A percentile compares a stretch with the other conserved stretches of the same genome.
Conservation (phyloP, 1,284 basidiomycete species). For the Ganoderma multipileum region DNA sequence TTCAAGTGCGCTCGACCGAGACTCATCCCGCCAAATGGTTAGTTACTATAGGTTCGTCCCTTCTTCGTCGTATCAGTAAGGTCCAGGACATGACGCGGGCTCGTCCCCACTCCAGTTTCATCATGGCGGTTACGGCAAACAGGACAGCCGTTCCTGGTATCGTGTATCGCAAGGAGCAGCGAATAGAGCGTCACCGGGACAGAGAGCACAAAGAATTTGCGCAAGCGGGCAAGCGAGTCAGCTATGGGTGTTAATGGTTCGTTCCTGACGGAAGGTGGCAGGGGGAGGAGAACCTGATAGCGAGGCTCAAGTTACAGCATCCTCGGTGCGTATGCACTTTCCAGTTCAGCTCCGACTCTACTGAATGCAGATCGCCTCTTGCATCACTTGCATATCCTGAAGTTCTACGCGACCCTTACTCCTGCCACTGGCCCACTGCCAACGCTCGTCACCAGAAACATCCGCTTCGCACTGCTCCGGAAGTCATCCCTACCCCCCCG, state of each 20-base stretch:
- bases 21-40: no score
- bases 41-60: conserved; percentile 43
- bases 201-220: conserved; percentile 39
- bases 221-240: conserved; percentile 54
- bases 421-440: conserved; percentile 72
- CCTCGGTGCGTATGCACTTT: conserved; percentile 62
- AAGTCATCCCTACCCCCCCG: conserved; percentile 50
- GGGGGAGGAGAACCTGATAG: conserved; percentile 78
- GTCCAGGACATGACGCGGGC: conserved; percentile 38
- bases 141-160: conserved; percentile 35
- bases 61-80: conserved; percentile 48
- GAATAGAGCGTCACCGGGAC: conserved; percentile 19
- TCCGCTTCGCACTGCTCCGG: conserved; percentile 30
- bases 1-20: no score
- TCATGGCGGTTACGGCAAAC: conserved; percentile 33
- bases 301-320: conserved; percentile 88
- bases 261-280: conserved; percentile 50
- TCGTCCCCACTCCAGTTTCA: conserved; percentile 38
- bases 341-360: conserved; percentile 13
- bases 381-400: conserved; percentile 92
- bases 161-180: conserved; percentile 30
- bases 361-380: conserved; percentile 72
- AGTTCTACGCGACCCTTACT: conserved; percentile 92
- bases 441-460: conserved; percentile 57
- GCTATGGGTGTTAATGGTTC: conserved; percentile 76